Conservation (phyloP, 2,329 filamentous ascomycete genomes). For the Penicillium nordicum region DNA sequence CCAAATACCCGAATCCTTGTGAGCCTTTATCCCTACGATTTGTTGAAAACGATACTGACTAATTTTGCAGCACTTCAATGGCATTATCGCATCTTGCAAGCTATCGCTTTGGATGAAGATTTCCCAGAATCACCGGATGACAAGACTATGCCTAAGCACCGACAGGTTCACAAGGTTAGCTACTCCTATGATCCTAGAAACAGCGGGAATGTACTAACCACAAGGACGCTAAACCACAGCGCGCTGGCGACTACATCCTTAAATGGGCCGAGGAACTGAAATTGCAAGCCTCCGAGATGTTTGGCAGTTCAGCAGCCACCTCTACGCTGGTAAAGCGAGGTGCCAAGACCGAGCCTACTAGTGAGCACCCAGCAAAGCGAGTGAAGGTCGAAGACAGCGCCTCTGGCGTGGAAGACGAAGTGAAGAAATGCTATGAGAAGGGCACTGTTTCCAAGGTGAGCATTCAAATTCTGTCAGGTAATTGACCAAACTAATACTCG, state of each 20-base stretch:
- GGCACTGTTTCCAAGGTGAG: slow-evolving; percentile 43
- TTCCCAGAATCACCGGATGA: slow-evolving; percentile 71
- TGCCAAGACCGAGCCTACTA: slow-evolving; percentile 27
- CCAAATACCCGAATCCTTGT: slow-evolving; percentile 81
- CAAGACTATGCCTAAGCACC: slow-evolving; percentile 77
- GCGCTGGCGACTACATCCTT: slow-evolving; percentile 72
- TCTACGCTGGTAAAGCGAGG: slow-evolving; percentile 50
- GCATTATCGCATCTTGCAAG: slow-evolving; percentile 94
- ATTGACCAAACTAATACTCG: slow-evolving; percentile 4
- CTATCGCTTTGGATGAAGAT: slow-evolving; percentile 87
- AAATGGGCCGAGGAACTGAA: slow-evolving; percentile 72
- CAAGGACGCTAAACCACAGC: slow-evolving; percentile 35
- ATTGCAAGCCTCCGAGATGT: slow-evolving; percentile 50
- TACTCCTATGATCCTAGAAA: not conserved
- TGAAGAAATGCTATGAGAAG: slow-evolving; percentile 42
- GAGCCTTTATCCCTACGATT: slow-evolving; percentile 11
- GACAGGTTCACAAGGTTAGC: slow-evolving; percentile 73
- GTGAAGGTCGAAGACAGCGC: slow-evolving; percentile 40
- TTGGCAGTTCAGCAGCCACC: slow-evolving; percentile 34
- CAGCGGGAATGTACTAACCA: not conserved
- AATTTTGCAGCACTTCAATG: slow-evolving; percentile 67
- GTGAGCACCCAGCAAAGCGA: slow-evolving; percentile 43
- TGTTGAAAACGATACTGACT: not conserved
- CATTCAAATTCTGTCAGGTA: not conserved
- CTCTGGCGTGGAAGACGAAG: slow-evolving; percentile 35